Base-by-base conservation (phyloP, 495 filamentous ascomycete genomes). In the Neurospora sp. region DNA sequence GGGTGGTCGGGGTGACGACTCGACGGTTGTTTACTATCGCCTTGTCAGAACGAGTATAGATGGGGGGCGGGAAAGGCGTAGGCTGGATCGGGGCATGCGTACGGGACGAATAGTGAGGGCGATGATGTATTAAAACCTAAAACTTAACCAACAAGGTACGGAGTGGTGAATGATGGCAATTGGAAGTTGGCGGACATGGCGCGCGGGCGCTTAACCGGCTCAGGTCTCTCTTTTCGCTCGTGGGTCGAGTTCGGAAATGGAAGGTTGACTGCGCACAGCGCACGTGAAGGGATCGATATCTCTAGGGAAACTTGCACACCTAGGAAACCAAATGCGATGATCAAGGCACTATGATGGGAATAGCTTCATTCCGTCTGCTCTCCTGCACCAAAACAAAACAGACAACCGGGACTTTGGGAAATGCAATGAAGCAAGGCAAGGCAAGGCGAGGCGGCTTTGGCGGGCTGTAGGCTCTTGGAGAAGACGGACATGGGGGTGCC, bases 181-280 rank as follows among this genome's bases (percentile, higher is more conserved):
- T 34, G 54, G 15, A 34, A 66, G 54, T 66, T 66, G 28, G 54
- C 54, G 54, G 24, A 62, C 54, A 62, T 62, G 54, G 54, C 54
- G 24, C 24, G 54, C 54, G 54, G 28, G 54, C 54, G 54, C 54
- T 66, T 66, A 66, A 66, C 54, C 54, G 28, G 54, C 28, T 66
- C 54, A 62, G 54, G 34, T 66, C 54, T 66, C 21, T 54, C 54
- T 62, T 28, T 34, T 66, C 54, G 13, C 54, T 66, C 54, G 54
- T 66, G 54, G 54, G 54, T 36, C 54, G 54, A 66, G 13, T 34
- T 66, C 24, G 54, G 28, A 34, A 66, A 19, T 66, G 54, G 54
- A 66, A 66, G 54, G 54, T 66, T 66, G 21, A 40, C 37, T 37
- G 72, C 72, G 72, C 72, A 54, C 72, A 73, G 72, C 72, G 72